Evolutionary conservation across 768 basidiomycete species (phyloP).

Genomic region (Lepiota subincarnata): DNA sequence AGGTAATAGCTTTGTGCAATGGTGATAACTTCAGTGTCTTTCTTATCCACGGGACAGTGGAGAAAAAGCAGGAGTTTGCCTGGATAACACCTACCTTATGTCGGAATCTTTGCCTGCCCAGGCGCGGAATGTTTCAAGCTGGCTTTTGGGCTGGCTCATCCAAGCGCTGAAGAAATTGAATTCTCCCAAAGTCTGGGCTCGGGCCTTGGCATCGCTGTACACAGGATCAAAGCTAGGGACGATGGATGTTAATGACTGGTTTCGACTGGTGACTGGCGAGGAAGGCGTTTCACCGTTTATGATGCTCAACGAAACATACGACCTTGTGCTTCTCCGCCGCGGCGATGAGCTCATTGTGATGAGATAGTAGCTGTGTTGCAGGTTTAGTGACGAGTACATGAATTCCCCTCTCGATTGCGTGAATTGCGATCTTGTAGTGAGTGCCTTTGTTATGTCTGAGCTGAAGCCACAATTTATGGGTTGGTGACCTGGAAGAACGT

Average conservation of each 20-base stretch:
- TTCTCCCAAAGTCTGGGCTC: slow-evolving; percentile 73
- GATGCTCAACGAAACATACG: slow-evolving; percentile 92
- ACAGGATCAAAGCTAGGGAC: slow-evolving; percentile 75
- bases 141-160: slow-evolving; percentile 97
- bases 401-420: slow-evolving; percentile 79
- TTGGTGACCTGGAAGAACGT: slow-evolving; percentile 21
- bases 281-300: slow-evolving; percentile 58
- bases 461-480: background rate
- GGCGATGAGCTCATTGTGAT: slow-evolving; percentile 75
- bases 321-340: slow-evolving; percentile 78
- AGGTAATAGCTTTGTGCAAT: slow-evolving; percentile 70
- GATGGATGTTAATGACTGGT: slow-evolving; percentile 2
- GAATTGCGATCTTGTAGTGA: slow-evolving; percentile 79
- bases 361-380: slow-evolving; percentile 78
- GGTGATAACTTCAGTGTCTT: background rate
- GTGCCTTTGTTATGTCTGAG: slow-evolving; percentile 46
- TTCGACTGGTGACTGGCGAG: background rate
- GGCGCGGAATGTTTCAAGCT: slow-evolving; percentile 89
- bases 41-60: background rate
- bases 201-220: slow-evolving; percentile 85
- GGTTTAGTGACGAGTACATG: slow-evolving; percentile 95
- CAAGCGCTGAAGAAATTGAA: slow-evolving; percentile 96
- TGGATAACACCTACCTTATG: slow-evolving; percentile 53
- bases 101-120: slow-evolving; percentile 96
- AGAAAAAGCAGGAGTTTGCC: background rate